Base-by-base conservation (phyloP, 331 rosid species). In the Spiraea crenata region DNA sequence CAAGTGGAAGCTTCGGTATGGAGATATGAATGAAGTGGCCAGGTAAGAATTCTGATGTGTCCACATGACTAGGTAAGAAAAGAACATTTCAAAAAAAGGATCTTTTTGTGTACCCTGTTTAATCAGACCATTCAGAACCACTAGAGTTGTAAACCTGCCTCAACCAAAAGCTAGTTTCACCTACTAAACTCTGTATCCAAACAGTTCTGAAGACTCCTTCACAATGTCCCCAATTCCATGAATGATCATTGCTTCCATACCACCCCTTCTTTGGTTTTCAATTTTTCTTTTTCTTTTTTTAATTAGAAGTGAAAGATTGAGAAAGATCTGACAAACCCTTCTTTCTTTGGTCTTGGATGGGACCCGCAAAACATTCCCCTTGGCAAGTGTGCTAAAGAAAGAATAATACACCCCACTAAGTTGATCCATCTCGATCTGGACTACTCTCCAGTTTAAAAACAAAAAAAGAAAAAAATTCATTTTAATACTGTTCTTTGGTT, bases 311-410 rank as follows among this genome's bases (percentile, higher is more conserved):
- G 77, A 76, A 60, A 76, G 63, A 76, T 70, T 57, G 80, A 72
- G 78, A 78, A 61, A 70, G 72, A 73, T 62, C 61, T 67, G 81
- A 72, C 76, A 81, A 72, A 72, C 65, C 76, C 44, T 66, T 69
- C 44, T 41, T 63, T 70, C 74, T 15, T 37, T 70, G 77, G 65
- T 66, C 59, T 56, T 62, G 3, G 52, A 15, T 4, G 76, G 88
- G 84, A 5, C 84, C 89, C 84, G 58, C 81, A 64, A 82, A 25
- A 88, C 93, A 88, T 88, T 88, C 93, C 72, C 80, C 84, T 88
- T 6, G 90, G 77, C 78, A 73, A 81, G 84, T 83, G 93, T 83
- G 90, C 80, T 38, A 34, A 74, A 80, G 77, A 40, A 74, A 74
- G 79, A 82, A 80, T 76, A 82, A 84, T 84, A 82, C 79, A 74